Conservation (phyloP, 108 stramenopile genomes). For the Pseudonitzschia delicatissima region DNA sequence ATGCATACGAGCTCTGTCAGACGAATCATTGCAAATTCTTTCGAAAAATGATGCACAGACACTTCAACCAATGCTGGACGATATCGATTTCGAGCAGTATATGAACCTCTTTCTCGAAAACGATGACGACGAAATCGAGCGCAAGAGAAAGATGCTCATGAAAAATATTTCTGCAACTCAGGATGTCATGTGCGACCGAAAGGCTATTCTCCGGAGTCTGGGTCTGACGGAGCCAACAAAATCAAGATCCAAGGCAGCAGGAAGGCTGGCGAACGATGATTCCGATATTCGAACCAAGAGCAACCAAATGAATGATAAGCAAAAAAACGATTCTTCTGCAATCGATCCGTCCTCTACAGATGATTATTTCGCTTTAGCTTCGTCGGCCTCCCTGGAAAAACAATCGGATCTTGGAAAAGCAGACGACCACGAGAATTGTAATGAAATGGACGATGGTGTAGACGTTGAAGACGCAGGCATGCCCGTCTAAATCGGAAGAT, state of each 20-base stretch:
- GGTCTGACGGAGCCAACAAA: background rate
- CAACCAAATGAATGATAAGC: no score
- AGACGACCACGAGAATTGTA: background rate
- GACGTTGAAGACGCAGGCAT: background rate
- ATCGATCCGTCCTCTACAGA: background rate
- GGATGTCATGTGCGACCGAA: background rate
- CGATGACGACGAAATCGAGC: background rate
- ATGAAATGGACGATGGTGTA: background rate
- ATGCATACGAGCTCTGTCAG: background rate
- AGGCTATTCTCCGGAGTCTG: background rate
- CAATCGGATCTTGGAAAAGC: background rate
- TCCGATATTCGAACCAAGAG: background rate
- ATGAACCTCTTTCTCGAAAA: constrained; percentile 12
- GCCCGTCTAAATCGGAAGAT: background rate
- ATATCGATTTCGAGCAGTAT: background rate
- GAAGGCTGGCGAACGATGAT: background rate
- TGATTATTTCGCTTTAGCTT: background rate
- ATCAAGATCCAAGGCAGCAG: background rate
- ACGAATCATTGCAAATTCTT: no score
- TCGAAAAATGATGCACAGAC: background rate
- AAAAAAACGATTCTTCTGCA: background rate
- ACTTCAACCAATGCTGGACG: background rate
- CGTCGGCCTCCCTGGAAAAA: background rate
- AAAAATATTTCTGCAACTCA: background rate
- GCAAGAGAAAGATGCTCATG: background rate